Evolutionary conservation across 805 yeast genomes (phyloP).

Genomic region (Candida qinlingensis): DNA sequence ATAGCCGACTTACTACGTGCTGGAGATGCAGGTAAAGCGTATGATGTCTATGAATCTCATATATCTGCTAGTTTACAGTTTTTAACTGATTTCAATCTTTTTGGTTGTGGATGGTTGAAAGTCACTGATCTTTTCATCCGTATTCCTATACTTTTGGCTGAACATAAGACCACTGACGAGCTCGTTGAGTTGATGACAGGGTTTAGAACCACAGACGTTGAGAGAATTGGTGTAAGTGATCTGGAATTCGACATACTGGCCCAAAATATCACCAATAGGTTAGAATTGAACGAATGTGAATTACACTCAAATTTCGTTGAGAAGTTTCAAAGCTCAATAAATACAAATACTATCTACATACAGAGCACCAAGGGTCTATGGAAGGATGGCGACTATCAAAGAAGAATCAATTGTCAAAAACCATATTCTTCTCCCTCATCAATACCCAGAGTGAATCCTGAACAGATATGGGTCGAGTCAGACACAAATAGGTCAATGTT

Average conservation of each 20-base stretch:
- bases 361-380: constrained; percentile 51
- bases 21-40: constrained; percentile 35
- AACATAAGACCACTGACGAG: constrained; percentile 26
- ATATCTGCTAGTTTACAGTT: constrained; percentile 75
- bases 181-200: constrained; percentile 30
- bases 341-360: constrained; percentile 24
- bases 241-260: constrained; percentile 71
- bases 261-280: constrained; percentile 54
- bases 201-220: constrained; percentile 23
- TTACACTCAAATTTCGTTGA: constrained; percentile 48
- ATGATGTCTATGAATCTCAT: constrained; percentile 73
- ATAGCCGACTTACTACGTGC: constrained; percentile 44
- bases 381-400: constrained; percentile 50
- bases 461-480: constrained; percentile 37
- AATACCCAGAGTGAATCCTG: constrained; percentile 23
- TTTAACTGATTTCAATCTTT: constrained; percentile 74
- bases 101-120: constrained; percentile 77
- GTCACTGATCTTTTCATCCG: constrained; percentile 47
- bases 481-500: constrained; percentile 32
- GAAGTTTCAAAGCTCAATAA: constrained; percentile 15
- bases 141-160: constrained; percentile 42
- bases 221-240: constrained; percentile 55
- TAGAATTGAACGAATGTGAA: constrained; percentile 36
- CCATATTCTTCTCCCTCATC: constrained; percentile 24
- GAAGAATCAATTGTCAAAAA: constrained; percentile 35